Percentiles rank a stretch among this genome's conserved stretches.
Conservation (phyloP, 352 stramenopile genomes). For the Globisporangium uncinulatum region DNA sequence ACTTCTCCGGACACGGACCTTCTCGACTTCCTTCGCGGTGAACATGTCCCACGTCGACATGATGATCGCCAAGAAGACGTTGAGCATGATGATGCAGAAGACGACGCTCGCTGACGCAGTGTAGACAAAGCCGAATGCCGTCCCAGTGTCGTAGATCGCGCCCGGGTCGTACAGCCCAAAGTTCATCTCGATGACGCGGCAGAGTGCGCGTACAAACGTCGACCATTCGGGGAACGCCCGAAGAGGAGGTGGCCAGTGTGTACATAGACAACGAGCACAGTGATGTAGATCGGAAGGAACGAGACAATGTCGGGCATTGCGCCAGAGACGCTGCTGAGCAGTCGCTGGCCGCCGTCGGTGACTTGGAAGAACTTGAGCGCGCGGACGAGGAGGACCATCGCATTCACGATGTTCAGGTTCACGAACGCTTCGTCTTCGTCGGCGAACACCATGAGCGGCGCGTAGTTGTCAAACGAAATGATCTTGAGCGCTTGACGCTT, state of each 20-base stretch:
- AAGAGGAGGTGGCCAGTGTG: conserved; percentile 64
- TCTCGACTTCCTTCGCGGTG: conserved; percentile 44
- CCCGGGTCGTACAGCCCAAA: conserved; percentile 67
- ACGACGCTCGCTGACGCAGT: conserved; percentile 38
- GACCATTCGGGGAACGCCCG: conserved; percentile 55
- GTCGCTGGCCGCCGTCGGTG: conserved; percentile 43
- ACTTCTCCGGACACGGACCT: conserved; percentile 38
- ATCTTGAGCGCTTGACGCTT: conserved; percentile 31
- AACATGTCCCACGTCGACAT: conserved; percentile 70
- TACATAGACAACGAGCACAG: conserved; percentile 55
- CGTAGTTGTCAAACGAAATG: conserved; percentile 51
- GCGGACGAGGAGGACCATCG: conserved; percentile 44
- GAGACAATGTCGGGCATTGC: conserved; percentile 63
- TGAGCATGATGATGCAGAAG: conserved; percentile 79
- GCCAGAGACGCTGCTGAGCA: conserved; percentile 57
- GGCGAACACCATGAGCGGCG: conserved; percentile 35
- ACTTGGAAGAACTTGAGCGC: conserved; percentile 71
- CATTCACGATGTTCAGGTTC: conserved; percentile 58
- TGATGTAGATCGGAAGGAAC: conserved; percentile 69
- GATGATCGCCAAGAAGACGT: conserved; percentile 75
- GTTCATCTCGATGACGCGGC: conserved; percentile 70
- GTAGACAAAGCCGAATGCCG: conserved; percentile 57
- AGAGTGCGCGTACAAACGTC: conserved; percentile 47
- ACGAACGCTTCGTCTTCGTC: conserved; percentile 57
- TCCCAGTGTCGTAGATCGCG: conserved; percentile 55